Conservation (phyloP, 106 monocot species). For the Narthecium ossifragum region DNA sequence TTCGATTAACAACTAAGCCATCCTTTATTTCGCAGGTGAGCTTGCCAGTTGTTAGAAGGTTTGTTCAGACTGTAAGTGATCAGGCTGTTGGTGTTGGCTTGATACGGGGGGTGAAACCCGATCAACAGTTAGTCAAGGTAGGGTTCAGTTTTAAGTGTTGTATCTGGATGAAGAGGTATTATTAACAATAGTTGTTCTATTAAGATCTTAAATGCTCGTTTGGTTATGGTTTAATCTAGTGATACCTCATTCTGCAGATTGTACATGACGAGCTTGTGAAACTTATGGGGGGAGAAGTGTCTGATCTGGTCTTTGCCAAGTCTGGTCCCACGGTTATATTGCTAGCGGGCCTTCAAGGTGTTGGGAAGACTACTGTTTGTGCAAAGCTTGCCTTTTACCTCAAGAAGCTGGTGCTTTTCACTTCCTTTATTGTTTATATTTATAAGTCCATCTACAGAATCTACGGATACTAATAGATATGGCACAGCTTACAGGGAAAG, state of each 20-base stretch:
- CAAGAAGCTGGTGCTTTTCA: constrained; percentile 70
- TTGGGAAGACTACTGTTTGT: constrained; percentile 97
- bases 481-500: constrained; percentile 74
- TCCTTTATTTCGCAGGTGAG: constrained; percentile 52
- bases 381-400: constrained; percentile 91
- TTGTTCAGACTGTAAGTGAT: constrained; percentile 79
- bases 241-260: constrained; percentile 57
- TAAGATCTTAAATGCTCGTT: too few relatives aligned
- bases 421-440: neutral
- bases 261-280: constrained; percentile 85
- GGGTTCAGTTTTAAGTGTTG: neutral
- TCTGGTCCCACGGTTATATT: constrained; percentile 88
- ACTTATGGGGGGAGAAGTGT: constrained; percentile 91
- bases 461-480: constrained; percentile 27
- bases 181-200: too few relatives aligned
- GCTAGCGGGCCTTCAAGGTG: constrained; percentile 94
- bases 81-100: constrained; percentile 72
- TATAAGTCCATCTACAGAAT: neutral
- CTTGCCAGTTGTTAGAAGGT: constrained; percentile 81
- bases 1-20: neutral
- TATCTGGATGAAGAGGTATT: too few relatives aligned
- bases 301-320: constrained; percentile 80
- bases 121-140: constrained; percentile 97
- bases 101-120: constrained; percentile 85
- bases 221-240: too few relatives aligned